phyloP scores from a whole-genome alignment of 805 yeast species.

The Metschnikowia orientalis region DNA sequence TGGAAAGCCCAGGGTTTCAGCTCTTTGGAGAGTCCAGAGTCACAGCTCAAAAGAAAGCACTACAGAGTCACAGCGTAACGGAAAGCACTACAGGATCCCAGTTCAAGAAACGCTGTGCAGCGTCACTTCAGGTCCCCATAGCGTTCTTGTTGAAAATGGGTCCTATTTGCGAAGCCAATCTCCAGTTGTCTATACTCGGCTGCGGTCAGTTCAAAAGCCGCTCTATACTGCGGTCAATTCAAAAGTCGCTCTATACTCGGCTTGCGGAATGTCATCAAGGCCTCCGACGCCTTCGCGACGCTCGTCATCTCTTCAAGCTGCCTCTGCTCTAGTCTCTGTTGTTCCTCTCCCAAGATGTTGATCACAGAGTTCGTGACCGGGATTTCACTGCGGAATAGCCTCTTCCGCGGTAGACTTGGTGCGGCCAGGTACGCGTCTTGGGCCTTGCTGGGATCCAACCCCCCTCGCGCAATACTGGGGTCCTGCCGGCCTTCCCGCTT shows the following conservation, averaged over 20 bases:
- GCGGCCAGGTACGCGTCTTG: conserved; percentile 1
- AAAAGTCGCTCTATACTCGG: conserved; percentile 39
- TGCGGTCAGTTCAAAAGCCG: conserved; percentile 32
- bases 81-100: too few relatives aligned
- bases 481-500: too few relatives aligned
- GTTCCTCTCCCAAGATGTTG: conserved; percentile 15
- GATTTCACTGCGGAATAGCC: conserved; percentile 26
- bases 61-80: too few relatives aligned
- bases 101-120: too few relatives aligned
- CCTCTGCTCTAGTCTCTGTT: not conserved
- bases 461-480: too few relatives aligned
- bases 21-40: too few relatives aligned
- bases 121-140: too few relatives aligned
- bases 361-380: conserved; percentile 25
- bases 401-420: conserved; percentile 22
- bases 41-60: too few relatives aligned
- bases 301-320: conserved; percentile 16
- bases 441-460: conserved; percentile 4
- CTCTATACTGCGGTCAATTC: conserved; percentile 27
- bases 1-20: too few relatives aligned
- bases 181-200: too few relatives aligned
- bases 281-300: conserved; percentile 33
- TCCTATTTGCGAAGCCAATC: too few relatives aligned
- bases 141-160: too few relatives aligned
- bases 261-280: conserved; percentile 37